These are phyloP conservation scores for Prunus mongolica DNA, from an alignment of 306 rosid genomes.

Conservation along the genomic window DNA sequence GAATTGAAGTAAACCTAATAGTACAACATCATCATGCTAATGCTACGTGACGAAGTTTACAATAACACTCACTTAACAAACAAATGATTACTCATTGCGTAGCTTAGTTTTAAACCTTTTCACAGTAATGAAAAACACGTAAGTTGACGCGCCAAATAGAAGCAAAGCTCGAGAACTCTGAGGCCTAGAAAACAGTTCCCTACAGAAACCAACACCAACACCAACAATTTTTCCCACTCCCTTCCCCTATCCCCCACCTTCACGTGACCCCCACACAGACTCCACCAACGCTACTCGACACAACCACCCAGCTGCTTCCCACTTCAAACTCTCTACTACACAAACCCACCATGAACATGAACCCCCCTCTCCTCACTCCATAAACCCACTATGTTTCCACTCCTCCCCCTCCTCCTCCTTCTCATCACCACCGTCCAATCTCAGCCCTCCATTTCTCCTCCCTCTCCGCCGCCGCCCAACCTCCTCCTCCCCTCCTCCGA, in stretches of 20 bases:
- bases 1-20: too few relatives aligned
- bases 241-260: background rate
- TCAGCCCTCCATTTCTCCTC: background rate
- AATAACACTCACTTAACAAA: too few relatives aligned
- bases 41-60: too few relatives aligned
- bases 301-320: background rate
- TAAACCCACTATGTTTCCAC: background rate
- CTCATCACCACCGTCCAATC: background rate
- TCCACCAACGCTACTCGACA: background rate
- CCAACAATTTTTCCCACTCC: background rate
- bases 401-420: background rate
- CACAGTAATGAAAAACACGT: background rate
- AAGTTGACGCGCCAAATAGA: background rate
- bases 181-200: background rate
- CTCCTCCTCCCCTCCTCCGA: constrained; percentile 38
- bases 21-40: too few relatives aligned
- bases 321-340: background rate
- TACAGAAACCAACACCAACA: background rate
- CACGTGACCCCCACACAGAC: background rate
- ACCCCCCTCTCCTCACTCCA: background rate
- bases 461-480: constrained; percentile 14
- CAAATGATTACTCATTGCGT: too few relatives aligned
- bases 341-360: background rate
- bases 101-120: too few relatives aligned
- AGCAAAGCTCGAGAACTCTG: background rate